These are phyloP conservation scores for Phalaenopsis equestris DNA, from an alignment of 106 monocot genomes.

Conservation along the genomic window DNA sequence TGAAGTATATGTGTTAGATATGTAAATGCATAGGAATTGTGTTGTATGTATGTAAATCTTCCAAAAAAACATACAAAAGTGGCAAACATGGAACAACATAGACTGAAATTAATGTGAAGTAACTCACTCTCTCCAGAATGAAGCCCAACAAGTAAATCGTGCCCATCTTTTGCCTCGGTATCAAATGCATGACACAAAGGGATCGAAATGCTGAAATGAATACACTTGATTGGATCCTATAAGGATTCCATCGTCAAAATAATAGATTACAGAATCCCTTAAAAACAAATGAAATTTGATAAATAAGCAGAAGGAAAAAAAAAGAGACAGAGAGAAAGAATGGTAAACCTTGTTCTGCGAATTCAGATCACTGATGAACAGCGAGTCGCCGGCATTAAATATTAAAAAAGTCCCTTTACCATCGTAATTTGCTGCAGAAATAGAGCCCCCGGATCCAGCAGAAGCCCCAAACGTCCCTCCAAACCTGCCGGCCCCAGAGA, in stretches of 20 bases:
- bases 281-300: not conserved
- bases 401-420: slow-evolving; percentile 77
- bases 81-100: not conserved
- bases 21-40: no score
- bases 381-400: slow-evolving; percentile 78
- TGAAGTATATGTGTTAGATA: no score
- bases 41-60: no score
- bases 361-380: slow-evolving; percentile 86
- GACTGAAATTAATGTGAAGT: not conserved
- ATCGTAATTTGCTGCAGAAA: slow-evolving; percentile 52
- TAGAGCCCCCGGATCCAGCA: slow-evolving; percentile 23
- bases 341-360: slow-evolving; percentile 76
- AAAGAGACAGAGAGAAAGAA: not conserved
- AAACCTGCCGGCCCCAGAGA: slow-evolving; percentile 41
- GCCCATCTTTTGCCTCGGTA: slow-evolving; percentile 78
- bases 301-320: not conserved
- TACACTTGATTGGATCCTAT: slow-evolving; percentile 82
- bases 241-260: not conserved
- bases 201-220: slow-evolving; percentile 73
- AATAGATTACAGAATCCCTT: not conserved
- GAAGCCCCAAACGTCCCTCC: slow-evolving; percentile 40
- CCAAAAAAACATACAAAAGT: not conserved
- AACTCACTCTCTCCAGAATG: slow-evolving; percentile 81
- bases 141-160: slow-evolving; percentile 91
- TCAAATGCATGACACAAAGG: slow-evolving; percentile 92